These are phyloP conservation scores for Jaltomata sinuosa DNA, from an alignment of 257 asterid species.

Conservation along the genomic window DNA sequence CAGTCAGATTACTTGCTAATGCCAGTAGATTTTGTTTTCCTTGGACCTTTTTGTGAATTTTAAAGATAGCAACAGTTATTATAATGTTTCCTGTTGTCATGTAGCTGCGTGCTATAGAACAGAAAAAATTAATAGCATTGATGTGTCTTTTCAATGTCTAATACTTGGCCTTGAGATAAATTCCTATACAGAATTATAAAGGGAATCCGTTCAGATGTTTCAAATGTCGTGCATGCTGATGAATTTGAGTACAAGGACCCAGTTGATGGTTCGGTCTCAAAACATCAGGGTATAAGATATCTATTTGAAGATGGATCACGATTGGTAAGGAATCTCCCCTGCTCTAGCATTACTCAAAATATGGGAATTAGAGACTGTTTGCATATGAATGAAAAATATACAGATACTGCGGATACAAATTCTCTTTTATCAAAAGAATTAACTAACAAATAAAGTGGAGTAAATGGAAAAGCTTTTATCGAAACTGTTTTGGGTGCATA, in stretches of 20 bases:
- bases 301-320: constrained; percentile 93
- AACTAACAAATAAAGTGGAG: neutral
- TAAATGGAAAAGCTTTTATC: neutral
- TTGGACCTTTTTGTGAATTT: neutral
- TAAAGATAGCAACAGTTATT: neutral
- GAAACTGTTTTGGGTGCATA: neutral
- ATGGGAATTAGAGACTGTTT: neutral
- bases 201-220: constrained; percentile 57
- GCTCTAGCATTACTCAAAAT: neutral
- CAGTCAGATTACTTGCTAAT: neutral
- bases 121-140: neutral
- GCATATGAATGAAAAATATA: neutral
- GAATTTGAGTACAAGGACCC: constrained; percentile 98
- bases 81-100: neutral
- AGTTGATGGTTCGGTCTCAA: constrained; percentile 91
- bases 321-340: constrained; percentile 47
- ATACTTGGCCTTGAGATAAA: neutral
- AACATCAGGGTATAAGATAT: constrained; percentile 93
- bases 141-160: neutral
- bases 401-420: neutral
- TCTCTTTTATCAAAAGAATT: neutral
- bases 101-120: neutral
- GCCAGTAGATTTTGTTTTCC: neutral
- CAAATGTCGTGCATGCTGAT: constrained; percentile 66
- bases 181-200: constrained; percentile 45